Conservation (phyloP, 2,329 filamentous ascomycete genomes). For the Paraphoma sp. region DNA sequence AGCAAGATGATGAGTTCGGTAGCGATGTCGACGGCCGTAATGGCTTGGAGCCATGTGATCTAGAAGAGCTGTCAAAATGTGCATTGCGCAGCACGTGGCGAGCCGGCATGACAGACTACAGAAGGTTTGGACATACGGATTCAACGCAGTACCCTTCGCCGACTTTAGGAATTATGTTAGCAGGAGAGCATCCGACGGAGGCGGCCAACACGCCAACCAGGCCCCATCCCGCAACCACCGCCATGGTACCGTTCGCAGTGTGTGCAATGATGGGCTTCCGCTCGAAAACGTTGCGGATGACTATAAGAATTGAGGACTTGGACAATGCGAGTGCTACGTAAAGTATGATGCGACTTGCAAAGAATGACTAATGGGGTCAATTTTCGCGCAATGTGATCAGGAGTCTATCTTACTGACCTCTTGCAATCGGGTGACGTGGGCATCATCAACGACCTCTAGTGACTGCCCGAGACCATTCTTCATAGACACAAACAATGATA, state of each 20-base stretch:
- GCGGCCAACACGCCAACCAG: constrained; percentile 1
- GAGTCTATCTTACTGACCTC: background rate
- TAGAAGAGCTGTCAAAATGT: background rate
- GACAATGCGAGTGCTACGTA: constrained; percentile 11
- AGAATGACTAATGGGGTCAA: constrained; percentile 1
- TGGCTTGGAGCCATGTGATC: constrained; percentile 6
- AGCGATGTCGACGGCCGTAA: constrained; percentile 2
- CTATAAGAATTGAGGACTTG: constrained; percentile 9
- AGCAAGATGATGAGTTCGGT: constrained; percentile 3
- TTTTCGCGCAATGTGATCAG: background rate
- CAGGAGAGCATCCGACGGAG: constrained; percentile 2
- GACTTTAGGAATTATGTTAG: constrained; percentile 1
- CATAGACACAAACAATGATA: constrained; percentile 1
- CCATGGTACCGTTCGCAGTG: background rate
- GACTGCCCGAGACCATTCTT: constrained; percentile 7
- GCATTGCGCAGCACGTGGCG: background rate
- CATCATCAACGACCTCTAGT: background rate
- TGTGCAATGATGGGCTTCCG: constrained; percentile 1
- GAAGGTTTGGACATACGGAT: background rate
- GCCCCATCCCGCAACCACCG: constrained; percentile 4
- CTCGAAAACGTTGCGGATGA: constrained; percentile 1
- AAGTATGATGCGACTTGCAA: constrained; percentile 1
- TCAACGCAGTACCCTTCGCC: constrained; percentile 1
- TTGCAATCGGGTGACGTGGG: background rate
- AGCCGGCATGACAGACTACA: background rate